Evolutionary conservation across 2,329 filamentous ascomycete species (phyloP), one percentile per base, ranked within the genome.

Genomic region (Corynespora cassiicola): DNA sequence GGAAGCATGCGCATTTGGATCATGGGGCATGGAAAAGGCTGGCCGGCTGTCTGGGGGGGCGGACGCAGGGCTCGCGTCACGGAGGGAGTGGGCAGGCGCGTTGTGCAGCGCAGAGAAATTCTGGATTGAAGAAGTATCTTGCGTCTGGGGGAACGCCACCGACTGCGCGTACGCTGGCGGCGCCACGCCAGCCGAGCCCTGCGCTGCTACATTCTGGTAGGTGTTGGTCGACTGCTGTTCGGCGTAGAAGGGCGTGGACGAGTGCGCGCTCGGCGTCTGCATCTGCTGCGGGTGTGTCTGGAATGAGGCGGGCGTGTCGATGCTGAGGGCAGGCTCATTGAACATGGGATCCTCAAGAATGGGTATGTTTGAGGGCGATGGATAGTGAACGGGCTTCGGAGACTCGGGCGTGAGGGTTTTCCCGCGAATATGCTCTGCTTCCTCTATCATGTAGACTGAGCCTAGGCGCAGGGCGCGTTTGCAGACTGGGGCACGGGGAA

Each of bases 391-490:
- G 52, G 85, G 85, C 56, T 84, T 82, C 60, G 86, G 86, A 63
- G 84, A 87, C 61, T 86, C 81, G 50, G 86, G 85, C 61, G 83
- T 86, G 60, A 86, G 71, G 51, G 79, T 79, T 66, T 83, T 79
- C 70, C 82, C 81, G 63, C 78, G 80, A 64, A 83, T 81, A 66
- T 85, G 79, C 57, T 71, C 71, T 61, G 77, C 70, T 65, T 79
- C 75, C 79, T 52, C 72, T 65, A 71, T 77, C 78, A 81, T 81
- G 69, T 76, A 77, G 56, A 65, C 61, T 63, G 66, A 57, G 56
- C 40, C 39, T 45, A 48, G 52, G 56, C 53, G 55, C 52, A 40
- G 34, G 27, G 45, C 49, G 47, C 48, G 22, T 32, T 33, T 47
- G 47, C 39, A 34, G 21, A 27, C 21, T 25, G 28, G 31, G 45